Base-by-base conservation (phyloP, 768 basidiomycete species). In the Psilocybe sp. region DNA sequence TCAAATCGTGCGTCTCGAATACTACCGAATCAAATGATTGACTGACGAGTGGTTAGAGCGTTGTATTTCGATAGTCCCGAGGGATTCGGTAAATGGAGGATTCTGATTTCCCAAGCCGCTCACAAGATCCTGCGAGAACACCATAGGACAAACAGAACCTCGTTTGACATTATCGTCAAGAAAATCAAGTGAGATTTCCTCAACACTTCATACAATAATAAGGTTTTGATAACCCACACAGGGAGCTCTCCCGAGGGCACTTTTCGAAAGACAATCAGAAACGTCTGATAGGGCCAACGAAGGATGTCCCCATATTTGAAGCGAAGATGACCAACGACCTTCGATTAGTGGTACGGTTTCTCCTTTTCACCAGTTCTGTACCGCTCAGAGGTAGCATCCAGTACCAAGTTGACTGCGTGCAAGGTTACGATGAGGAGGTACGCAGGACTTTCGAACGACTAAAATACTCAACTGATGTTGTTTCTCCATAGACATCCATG, bases 201-300 rank as follows among this genome's bases (percentile, higher is more conserved):
- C 16, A 19, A 13, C 20, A n/a, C 19, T 7, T 23, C 31, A 3
- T 19, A 9, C 3, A 32, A 18, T 19, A 15, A 18, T 16, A 44
- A 14, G 19, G 5, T 49, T 46, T 19, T 33, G 13, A 18, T 15
- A 14, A 18, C 7, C 19, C 19, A 1, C 11, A 16, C 40, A 88
- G 87, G 59, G 82, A 88, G 52, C 72, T 89, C 10, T 89, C 87
- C 0, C 74, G 77, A 3, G 87, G 86, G 0, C 77, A 81, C 49
- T 87, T 89, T 57, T 87, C 86, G 1, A 70, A 73, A 10, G 80
- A 84, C 49, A 88, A 87, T 53, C 83, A 87, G 55, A 84, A 85
- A 62, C 65, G 75, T 6, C 66, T 87, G 11, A 80, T 70, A 16
- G 74, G 74, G 0, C 44, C 61, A 1, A 65, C 69, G 11, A 62